These are phyloP conservation scores for Trichoderma sp. DNA, from an alignment of 2,329 filamentous ascomycete genomes.

Conservation along the genomic window DNA sequence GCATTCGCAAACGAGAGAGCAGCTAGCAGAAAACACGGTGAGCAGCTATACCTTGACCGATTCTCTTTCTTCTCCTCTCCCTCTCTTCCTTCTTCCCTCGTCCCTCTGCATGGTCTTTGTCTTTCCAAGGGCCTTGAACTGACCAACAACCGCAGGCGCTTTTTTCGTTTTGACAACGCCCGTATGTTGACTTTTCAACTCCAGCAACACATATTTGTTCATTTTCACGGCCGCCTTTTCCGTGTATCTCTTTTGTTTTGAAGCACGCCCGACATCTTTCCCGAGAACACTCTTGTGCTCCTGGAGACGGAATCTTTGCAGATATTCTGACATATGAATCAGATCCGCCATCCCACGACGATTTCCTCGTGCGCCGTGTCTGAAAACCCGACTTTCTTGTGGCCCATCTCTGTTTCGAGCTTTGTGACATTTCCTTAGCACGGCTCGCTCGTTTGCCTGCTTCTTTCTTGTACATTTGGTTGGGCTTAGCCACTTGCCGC, in stretches of 20 bases:
- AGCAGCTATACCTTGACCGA: not conserved
- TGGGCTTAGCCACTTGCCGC: not conserved
- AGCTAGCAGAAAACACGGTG: not conserved
- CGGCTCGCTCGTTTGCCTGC: not conserved
- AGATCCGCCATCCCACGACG: not conserved
- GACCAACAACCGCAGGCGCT: not conserved
- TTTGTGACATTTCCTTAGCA: not conserved
- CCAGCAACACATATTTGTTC: not conserved
- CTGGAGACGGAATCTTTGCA: too few species aligned
- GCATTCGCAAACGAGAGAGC: not conserved
- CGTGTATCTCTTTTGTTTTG: not conserved
- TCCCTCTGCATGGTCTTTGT: not conserved
- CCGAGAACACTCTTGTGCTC: not conserved
- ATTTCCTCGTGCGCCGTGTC: not conserved
- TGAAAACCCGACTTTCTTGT: not conserved
- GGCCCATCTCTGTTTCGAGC: not conserved
- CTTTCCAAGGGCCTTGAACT: not conserved
- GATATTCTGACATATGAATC: not conserved
- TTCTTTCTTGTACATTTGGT: not conserved
- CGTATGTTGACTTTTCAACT: not conserved
- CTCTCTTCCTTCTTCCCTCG: not conserved
- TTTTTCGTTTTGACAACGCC: not conserved
- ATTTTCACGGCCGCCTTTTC: not conserved
- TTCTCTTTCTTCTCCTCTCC: not conserved
- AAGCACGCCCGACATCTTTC: not conserved